Evolutionary conservation across 2,329 filamentous ascomycete species (phyloP).

Genomic region (Trichophyton simii): DNA sequence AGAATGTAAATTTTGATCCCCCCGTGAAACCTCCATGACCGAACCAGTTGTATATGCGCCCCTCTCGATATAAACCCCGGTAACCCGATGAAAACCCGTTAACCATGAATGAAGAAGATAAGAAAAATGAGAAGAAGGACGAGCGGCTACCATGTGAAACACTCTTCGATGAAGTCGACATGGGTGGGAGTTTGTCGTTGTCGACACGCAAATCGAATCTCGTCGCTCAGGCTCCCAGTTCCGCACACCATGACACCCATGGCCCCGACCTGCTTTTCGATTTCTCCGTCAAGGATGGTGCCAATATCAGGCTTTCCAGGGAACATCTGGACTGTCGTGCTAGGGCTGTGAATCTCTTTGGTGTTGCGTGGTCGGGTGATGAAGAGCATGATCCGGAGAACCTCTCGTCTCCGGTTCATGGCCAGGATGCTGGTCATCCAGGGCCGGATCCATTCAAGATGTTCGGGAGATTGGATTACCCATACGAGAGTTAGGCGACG

Average conservation of each 20-base stretch:
- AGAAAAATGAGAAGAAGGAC: not conserved
- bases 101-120: not conserved
- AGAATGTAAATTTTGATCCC: not conserved
- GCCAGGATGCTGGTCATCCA: conserved; percentile 69
- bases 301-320: conserved; percentile 76
- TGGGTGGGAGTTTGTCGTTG: conserved; percentile 48
- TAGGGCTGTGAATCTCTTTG: conserved; percentile 66
- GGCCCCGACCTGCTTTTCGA: conserved; percentile 68
- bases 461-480: conserved; percentile 81
- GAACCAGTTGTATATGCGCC: not conserved
- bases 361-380: conserved; percentile 75
- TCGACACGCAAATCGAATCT: conserved; percentile 58
- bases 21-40: not conserved
- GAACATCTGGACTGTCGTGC: conserved; percentile 77
- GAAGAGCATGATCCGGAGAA: conserved; percentile 78
- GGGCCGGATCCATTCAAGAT: conserved; percentile 83
- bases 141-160: conserved; percentile 42
- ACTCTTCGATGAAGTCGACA: conserved; percentile 66
- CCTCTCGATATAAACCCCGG: not conserved
- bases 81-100: not conserved
- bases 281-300: conserved; percentile 68
- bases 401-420: conserved; percentile 67
- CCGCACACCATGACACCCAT: conserved; percentile 79
- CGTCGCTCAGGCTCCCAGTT: conserved; percentile 61
- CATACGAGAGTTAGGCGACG: conserved; percentile 74